Base-by-base conservation (phyloP, 2,329 filamentous ascomycete genomes). In the Pestalotiopsis sp. region DNA sequence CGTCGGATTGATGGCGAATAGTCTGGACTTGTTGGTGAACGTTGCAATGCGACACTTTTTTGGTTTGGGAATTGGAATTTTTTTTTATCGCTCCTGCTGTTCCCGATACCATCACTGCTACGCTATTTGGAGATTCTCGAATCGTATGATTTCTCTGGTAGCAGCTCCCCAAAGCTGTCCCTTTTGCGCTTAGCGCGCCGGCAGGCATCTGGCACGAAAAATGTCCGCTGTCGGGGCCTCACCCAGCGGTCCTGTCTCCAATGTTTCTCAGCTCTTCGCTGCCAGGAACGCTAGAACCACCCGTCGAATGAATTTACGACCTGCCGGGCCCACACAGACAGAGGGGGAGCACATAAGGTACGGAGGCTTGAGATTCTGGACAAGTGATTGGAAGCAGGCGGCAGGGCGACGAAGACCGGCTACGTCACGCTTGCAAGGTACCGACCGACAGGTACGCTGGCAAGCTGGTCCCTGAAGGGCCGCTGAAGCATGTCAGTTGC, bases 131-230 rank as follows among this genome's bases (percentile, higher is more conserved):
- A 66, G 45, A 66, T 66, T 4, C 31, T 36, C 31, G 9, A 36
- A 36, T 66, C 63, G 63, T 66, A 66, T 49, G 63, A 66, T 58
- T 36, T 64, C 39, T 64, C 25, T 38, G 38, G 23, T 52, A 45
- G 39, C 62, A 36, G 31, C 31, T 36, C 31, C 31, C 31, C 31
- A 1, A 36, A 36, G 31, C 31, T 36, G 9, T 13, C 25, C 59
- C 23, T 62, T 62, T 62, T 38, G 25, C 59, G 36, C 23, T 38
- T 62, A 62, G 59, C 59, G 59, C 27, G 20, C 27, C 59, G 59
- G 59, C 27, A 41, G 1, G 31, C 31, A 52, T 20, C 45, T 52
- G 14, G 17, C 17, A 52, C 7, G 17, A 52, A 52, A 52, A 52
- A 52, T 9, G 20, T 3, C 20, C 45, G 17, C 14, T 52, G 45